Conservation (phyloP, 148 eudicot species). For the Rhododendron ovatum region DNA sequence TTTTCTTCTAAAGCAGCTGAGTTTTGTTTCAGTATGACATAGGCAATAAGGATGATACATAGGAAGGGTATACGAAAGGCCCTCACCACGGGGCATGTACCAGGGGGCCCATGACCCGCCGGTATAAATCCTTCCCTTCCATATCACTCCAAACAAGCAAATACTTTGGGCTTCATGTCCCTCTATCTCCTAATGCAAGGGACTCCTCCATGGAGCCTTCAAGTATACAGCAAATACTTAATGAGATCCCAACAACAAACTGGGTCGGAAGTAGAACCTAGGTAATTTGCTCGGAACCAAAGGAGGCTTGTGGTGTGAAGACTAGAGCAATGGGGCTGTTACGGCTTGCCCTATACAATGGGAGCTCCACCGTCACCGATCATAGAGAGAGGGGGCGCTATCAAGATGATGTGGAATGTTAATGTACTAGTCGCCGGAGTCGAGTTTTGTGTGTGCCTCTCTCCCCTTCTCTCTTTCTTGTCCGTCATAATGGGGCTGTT, state of each 20-base stretch:
- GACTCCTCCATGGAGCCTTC: not conserved
- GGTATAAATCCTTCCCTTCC: not conserved
- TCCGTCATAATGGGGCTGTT: not conserved
- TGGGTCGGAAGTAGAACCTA: not conserved
- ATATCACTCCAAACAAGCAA: not conserved
- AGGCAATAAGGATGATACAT: not conserved
- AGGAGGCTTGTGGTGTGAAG: not conserved
- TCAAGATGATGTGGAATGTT: not conserved
- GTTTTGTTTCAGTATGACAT: not conserved
- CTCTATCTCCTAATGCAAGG: not conserved
- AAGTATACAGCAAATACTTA: not conserved
- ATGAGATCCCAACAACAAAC: not conserved
- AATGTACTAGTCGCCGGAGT: too few relatives aligned
- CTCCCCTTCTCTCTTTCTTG: too few relatives aligned
- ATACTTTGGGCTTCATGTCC: not conserved
- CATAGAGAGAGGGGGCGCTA: not conserved
- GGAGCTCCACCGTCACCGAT: not conserved
- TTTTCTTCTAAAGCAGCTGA: not conserved
- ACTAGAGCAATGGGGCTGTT: not conserved
- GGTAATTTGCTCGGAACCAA: not conserved
- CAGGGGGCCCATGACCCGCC: not conserved
- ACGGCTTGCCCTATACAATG: not conserved
- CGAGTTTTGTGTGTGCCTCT: too few relatives aligned
- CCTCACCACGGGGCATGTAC: not conserved
- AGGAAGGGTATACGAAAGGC: not conserved